Evolutionary conservation across 371 early-diverging fungal species (phyloP), one percentile per base, ranked within the genome.

Genomic region (Parasitella parasitica): DNA sequence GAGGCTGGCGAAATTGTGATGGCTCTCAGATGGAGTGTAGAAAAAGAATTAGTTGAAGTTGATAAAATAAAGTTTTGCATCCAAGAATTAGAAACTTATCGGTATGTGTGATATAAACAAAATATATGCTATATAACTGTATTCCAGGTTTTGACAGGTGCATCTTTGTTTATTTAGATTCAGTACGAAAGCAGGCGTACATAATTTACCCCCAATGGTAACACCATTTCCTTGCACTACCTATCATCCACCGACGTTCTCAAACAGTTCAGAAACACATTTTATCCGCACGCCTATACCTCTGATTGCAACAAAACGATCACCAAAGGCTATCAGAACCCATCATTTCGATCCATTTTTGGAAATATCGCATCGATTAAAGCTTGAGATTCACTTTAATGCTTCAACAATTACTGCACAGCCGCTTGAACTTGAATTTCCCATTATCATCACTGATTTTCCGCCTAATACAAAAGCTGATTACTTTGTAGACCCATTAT

Each of bases 1-100:
- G 78, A 78, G 61, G 58, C 66, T 7, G 75, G 78, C 1, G 78
- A 78, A 38, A 59, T 72, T 2, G 75, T 73, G 0, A 56, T 75
- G 30, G 78, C 73, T 9, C 37, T 72, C 8, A 65, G 75, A 7
- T 78, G 78, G 78, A 75, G 75, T 51, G 72, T 74, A 13, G 78
- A 77, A 34, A 77, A 77, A 49, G 78, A 77, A 53, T 54, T 66
- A 6, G 73, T 77, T 11, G 72, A 77, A 38, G 71, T 77, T 0
- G 66, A 68, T 26, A 51, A 61, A 18, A 59, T 75, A 0, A 73
- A 77, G 49, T 53, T 72, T n/a, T 52, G 69, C 12, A 56, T 77
- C 16, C 68, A 77, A 63, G 71, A 77, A 30, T 18, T 70, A 15
- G 78, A 77, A 53, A 69, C 70, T 0, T 75, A 75, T 32, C 49